Percentiles rank a stretch among this genome's conserved stretches.
Evolutionary conservation across 192 early-diverging fungal species (phyloP).

Genomic region (Backusella luteola): DNA sequence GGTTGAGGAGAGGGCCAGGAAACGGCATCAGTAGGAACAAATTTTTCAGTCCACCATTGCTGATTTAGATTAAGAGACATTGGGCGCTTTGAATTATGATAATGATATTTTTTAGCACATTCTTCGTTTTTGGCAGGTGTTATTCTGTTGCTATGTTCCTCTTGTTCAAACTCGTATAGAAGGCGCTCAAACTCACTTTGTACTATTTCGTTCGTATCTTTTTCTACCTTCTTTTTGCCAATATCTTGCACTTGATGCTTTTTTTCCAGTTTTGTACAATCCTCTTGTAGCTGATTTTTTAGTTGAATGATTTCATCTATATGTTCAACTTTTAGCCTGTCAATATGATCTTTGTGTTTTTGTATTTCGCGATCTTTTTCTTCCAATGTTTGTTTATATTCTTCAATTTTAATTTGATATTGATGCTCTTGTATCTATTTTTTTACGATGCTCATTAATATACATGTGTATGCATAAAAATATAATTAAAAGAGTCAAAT

Average conservation of each 20-base stretch:
- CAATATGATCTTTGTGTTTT: not conserved
- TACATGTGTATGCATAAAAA: not conserved
- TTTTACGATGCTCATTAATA: not conserved
- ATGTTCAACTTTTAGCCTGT: not conserved
- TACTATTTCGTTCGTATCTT: not conserved
- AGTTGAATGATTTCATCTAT: not conserved
- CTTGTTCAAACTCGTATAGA: slow-evolving; percentile 5
- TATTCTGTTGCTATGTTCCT: not conserved
- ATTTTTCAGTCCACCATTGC: slow-evolving; percentile 3
- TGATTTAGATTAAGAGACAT: not conserved
- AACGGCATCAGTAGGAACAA: not conserved
- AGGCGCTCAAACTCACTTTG: not conserved
- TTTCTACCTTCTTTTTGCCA: not conserved
- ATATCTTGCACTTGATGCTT: not conserved
- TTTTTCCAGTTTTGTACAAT: not conserved
- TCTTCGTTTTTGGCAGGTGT: not conserved
- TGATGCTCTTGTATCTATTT: not conserved
- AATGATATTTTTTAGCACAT: not conserved
- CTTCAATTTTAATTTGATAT: slow-evolving; percentile 4
- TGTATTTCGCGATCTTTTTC: not conserved
- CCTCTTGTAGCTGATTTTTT: not conserved
- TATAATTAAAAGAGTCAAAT: not conserved
- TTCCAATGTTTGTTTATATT: not conserved
- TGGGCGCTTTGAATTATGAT: too few relatives aligned
- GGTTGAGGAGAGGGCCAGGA: slow-evolving; percentile 14